These are phyloP conservation scores for Lablab purpureus DNA, from an alignment of 306 rosid species.

Conservation along the genomic window DNA sequence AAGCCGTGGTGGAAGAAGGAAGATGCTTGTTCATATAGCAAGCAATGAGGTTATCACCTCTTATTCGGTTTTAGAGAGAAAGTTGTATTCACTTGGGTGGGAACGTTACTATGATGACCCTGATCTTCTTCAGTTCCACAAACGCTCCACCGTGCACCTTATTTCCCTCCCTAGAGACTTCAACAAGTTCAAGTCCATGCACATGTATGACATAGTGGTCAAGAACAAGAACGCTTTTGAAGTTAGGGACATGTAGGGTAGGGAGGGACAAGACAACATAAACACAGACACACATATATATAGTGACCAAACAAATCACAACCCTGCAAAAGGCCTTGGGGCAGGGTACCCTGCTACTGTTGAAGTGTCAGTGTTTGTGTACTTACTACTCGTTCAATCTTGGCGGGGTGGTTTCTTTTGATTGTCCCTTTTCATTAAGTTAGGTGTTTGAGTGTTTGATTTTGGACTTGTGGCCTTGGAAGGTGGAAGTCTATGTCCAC, in stretches of 20 bases:
- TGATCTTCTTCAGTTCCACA: constrained; percentile 87
- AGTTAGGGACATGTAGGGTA: constrained; percentile 75
- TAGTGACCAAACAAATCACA: neutral
- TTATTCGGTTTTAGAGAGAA: constrained; percentile 63
- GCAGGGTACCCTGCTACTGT: neutral
- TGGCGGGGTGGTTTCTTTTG: neutral
- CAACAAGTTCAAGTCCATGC: constrained; percentile 79
- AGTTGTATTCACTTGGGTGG: constrained; percentile 77
- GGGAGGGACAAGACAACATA: neutral
- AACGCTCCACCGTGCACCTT: constrained; percentile 78
- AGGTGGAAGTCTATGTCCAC: neutral
- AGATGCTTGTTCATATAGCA: constrained; percentile 73
- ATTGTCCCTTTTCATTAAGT: neutral
- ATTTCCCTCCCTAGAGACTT: constrained; percentile 91
- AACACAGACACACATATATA: neutral
- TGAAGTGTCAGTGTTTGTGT: neutral
- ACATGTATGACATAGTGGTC: constrained; percentile 95
- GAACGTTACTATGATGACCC: constrained; percentile 92
- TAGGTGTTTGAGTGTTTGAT: neutral
- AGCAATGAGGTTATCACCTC: constrained; percentile 72
- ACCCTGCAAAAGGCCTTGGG: neutral
- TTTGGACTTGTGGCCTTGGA: neutral
- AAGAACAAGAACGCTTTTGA: constrained; percentile 81
- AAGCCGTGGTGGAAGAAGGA: constrained; percentile 61
- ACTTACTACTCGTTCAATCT: neutral